A percentile compares a stretch with the other conserved stretches of the same genome.
Evolutionary conservation across 345 rosid species (phyloP).

Genomic region (Eutrema japonicum): DNA sequence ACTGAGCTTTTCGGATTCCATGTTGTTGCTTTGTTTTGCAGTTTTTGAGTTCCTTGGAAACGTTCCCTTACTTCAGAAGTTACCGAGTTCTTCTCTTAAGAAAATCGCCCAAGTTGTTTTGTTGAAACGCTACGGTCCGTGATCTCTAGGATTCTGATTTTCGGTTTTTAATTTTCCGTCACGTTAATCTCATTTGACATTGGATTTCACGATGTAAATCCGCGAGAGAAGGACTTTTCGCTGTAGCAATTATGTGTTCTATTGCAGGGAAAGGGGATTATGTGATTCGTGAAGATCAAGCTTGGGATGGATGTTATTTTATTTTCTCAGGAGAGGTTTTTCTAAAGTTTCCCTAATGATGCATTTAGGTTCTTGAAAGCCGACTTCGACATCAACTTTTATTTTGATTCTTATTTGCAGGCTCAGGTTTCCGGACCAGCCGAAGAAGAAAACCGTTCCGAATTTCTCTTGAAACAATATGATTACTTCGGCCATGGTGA

Average conservation of each 20-base stretch:
- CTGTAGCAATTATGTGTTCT: not conserved
- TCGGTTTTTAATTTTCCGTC: not conserved
- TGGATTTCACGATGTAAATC: not conserved
- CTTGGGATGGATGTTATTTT: constrained; percentile 81
- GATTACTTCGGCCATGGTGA: constrained; percentile 93
- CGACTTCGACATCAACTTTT: not conserved
- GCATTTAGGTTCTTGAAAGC: not conserved
- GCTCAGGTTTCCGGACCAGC: constrained; percentile 74
- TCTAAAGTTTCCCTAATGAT: constrained; percentile 6
- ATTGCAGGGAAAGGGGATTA: constrained; percentile 72
- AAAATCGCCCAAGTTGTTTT: constrained; percentile 61
- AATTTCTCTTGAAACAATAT: constrained; percentile 68
- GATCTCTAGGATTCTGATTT: constrained; percentile 14
- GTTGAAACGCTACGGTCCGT: constrained; percentile 62
- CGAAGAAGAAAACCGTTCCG: constrained; percentile 70
- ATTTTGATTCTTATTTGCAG: constrained; percentile 45
- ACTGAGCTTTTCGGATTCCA: not conserved
- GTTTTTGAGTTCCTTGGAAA: constrained; percentile 79
- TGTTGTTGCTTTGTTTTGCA: constrained; percentile 42
- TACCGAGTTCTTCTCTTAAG: constrained; percentile 75
- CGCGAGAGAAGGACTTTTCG: not conserved
- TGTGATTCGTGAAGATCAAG: constrained; percentile 72
- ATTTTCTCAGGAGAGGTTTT: constrained; percentile 91
- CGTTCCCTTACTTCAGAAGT: constrained; percentile 81
- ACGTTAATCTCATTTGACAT: not conserved